Conservation (phyloP, 345 rosid species). For the Populus davidiana region DNA sequence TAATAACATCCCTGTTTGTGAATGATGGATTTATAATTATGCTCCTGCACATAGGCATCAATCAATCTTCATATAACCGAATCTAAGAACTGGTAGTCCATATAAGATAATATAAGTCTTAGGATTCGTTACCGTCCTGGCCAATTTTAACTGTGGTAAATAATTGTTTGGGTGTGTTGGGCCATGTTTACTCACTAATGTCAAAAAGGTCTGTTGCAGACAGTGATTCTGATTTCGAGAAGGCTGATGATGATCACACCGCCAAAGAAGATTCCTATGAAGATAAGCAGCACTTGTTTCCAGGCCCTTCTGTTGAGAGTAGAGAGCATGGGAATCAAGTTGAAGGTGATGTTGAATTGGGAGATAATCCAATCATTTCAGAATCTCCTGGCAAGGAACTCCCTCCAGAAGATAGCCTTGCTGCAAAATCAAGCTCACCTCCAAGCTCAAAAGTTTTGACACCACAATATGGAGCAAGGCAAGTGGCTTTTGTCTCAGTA, state of each 20-base stretch:
- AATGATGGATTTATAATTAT: neutral
- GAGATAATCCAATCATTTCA: conserved; percentile 12
- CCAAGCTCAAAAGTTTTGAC: conserved; percentile 9
- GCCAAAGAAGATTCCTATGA: conserved; percentile 22
- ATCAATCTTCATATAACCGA: neutral
- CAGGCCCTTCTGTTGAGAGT: conserved; percentile 5
- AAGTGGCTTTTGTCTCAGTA: conserved; percentile 43
- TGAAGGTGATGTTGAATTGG: conserved; percentile 19
- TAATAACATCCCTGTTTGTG: no score
- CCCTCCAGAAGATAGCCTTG: conserved; percentile 9
- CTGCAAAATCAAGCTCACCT: conserved; percentile 14
- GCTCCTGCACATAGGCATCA: neutral
- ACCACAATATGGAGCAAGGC: conserved; percentile 21
- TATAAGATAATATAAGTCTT: neutral
- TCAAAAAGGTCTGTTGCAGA: neutral
- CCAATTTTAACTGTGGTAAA: neutral
- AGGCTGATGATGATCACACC: conserved; percentile 7
- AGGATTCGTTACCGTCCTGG: neutral
- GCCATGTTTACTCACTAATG: no score
- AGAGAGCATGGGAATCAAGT: conserved; percentile 5
- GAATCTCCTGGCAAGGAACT: conserved; percentile 8
- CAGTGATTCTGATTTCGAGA: conserved; percentile 30
- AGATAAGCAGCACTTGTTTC: conserved; percentile 4
- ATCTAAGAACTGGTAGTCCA: neutral
- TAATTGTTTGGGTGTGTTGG: no score